Conservation (phyloP, 352 stramenopile genomes). For the Phytophthora multivora region DNA sequence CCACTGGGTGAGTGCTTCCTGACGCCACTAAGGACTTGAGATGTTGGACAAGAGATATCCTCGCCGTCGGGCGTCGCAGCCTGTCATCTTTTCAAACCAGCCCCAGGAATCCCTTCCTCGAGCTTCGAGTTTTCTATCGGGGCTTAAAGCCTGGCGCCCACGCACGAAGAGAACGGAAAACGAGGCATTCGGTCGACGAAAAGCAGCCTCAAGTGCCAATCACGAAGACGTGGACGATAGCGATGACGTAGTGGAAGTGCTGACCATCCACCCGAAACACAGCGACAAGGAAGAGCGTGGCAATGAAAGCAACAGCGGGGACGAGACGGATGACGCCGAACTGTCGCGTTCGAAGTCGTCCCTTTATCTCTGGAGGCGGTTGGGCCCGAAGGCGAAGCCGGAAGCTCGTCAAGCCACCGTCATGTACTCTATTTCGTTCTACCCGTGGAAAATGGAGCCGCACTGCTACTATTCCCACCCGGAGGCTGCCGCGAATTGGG, state of each 20-base stretch:
- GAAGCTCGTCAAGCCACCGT: conserved; percentile 29
- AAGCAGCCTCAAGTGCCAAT: conserved; percentile 8
- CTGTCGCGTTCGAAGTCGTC: conserved; percentile 9
- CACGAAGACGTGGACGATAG: conserved; percentile 4
- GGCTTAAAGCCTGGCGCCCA: conserved; percentile 27
- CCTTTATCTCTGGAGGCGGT: conserved; percentile 19
- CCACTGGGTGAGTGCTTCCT: conserved; percentile 7
- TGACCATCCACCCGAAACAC: conserved; percentile 5
- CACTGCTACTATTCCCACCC: conserved; percentile 71
- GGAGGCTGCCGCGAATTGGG: conserved; percentile 72
- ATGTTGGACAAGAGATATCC: conserved; percentile 36
- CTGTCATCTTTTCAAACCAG: conserved; percentile 13
- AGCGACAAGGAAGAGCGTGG: neutral
- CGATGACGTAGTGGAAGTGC: conserved; percentile 2
- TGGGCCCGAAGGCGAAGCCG: conserved; percentile 18
- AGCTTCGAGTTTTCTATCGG: conserved; percentile 36
- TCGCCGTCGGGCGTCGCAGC: conserved; percentile 20
- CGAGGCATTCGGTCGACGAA: conserved; percentile 5
- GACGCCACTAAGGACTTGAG: conserved; percentile 8
- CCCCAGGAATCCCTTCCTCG: neutral
- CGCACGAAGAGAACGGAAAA: conserved; percentile 4
- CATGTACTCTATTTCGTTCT: conserved; percentile 81
- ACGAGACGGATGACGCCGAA: conserved; percentile 19
- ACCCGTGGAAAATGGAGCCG: conserved; percentile 77
- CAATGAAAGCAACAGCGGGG: conserved; percentile 6